Evolutionary conservation across 2,329 filamentous ascomycete genomes (phyloP).

Genomic region (Colletotrichum viniferum): DNA sequence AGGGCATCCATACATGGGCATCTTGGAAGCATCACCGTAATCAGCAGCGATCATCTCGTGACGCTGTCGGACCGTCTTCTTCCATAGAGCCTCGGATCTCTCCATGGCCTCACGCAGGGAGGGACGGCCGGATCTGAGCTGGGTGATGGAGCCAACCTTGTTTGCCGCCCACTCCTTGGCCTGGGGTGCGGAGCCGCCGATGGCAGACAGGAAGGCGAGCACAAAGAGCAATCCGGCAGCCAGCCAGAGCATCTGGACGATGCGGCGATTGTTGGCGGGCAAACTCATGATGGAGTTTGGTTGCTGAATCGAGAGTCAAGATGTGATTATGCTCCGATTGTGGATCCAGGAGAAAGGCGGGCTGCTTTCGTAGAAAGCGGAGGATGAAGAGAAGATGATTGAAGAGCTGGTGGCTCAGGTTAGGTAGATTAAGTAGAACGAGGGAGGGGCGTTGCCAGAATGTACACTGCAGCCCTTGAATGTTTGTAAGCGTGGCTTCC

Average conservation of each 20-base stretch:
- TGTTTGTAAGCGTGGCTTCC: background rate
- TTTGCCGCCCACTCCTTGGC: constrained; percentile 28
- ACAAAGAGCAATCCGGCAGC: constrained; percentile 26
- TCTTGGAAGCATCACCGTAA: constrained; percentile 25
- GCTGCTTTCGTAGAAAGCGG: background rate
- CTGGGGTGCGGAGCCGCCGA: constrained; percentile 21
- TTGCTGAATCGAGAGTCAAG: background rate
- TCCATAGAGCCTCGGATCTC: constrained; percentile 27
- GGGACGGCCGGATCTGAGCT: background rate
- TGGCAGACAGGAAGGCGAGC: constrained; percentile 25
- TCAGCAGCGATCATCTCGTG: constrained; percentile 28
- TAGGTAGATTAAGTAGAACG: background rate
- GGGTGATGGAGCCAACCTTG: constrained; percentile 16
- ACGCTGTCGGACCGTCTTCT: constrained; percentile 31
- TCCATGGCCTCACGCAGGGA: constrained; percentile 23
- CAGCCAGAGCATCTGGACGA: constrained; percentile 27
- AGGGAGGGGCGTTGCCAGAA: background rate
- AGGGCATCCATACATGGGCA: constrained; percentile 24
- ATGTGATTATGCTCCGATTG: background rate
- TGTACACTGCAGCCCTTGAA: background rate
- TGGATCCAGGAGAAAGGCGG: background rate
- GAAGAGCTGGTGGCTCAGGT: background rate
- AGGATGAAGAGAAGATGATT: background rate
- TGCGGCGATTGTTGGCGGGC: background rate
- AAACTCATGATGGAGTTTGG: background rate